Conservation (phyloP, 768 basidiomycete genomes). For the Strobilomyces echinocephalus region DNA sequence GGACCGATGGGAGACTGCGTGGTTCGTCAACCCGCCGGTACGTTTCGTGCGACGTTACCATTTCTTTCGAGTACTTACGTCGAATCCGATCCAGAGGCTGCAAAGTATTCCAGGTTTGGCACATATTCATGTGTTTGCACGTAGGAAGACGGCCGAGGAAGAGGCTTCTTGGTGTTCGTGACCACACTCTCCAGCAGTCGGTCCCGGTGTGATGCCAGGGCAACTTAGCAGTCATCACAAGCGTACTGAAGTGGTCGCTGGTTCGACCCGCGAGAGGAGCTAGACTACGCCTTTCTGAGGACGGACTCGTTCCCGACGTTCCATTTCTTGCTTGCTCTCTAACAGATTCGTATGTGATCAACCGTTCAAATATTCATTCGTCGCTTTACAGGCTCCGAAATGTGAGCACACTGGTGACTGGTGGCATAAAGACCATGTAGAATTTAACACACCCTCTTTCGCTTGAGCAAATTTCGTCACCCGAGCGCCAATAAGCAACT, state of each 20-base stretch:
- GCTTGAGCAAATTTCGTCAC: too few species aligned
- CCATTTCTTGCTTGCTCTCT: not conserved
- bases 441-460: too few species aligned
- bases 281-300: not conserved
- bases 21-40: slow-evolving; percentile 89
- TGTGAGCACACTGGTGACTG: too few species aligned
- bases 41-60: slow-evolving; percentile 19
- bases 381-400: too few species aligned
- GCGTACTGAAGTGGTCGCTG: not conserved
- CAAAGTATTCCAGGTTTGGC: slow-evolving; percentile 80
- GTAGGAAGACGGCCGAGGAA: slow-evolving; percentile 39
- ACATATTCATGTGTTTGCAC: slow-evolving; percentile 85
- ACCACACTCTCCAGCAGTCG: not conserved
- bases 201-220: not conserved
- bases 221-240: not conserved
- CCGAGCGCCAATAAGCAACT: too few species aligned
- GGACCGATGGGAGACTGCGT: slow-evolving; percentile 80
- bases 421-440: too few species aligned
- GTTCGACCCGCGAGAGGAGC: not conserved
- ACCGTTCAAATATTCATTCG: too few species aligned
- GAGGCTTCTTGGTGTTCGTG: slow-evolving; percentile 15
- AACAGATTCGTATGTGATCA: not conserved
- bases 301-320: not conserved
- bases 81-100: slow-evolving; percentile 47
- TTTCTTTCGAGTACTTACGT: not conserved